Evolutionary conservation across 2,329 filamentous ascomycete genomes (phyloP).

Genomic region (Ceratocystis huliohia): DNA sequence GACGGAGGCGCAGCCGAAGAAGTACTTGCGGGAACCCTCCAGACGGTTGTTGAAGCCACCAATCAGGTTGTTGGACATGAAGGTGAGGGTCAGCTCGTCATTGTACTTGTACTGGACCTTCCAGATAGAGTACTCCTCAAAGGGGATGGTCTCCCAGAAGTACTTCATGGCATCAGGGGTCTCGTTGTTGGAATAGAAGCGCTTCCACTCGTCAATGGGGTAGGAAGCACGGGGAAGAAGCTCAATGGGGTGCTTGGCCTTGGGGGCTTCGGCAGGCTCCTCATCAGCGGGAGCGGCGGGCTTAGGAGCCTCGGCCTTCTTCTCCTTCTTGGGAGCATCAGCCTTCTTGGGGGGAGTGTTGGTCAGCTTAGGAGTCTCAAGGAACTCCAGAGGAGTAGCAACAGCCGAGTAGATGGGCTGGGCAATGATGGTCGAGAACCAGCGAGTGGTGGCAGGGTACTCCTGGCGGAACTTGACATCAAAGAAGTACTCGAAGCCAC

Average conservation of each 20-base stretch:
- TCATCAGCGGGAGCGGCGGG: constrained; percentile 32
- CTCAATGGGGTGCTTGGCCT: constrained; percentile 95
- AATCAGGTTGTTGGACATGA: constrained; percentile 99
- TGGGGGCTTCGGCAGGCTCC: constrained; percentile 49
- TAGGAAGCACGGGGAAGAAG: constrained; percentile 66
- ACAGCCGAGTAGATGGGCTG: constrained; percentile 82
- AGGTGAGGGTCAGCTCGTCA: constrained; percentile 88
- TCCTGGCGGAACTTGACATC: constrained; percentile 75
- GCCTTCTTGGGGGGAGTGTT: constrained; percentile 66
- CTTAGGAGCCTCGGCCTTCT: constrained; percentile 29
- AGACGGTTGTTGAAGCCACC: constrained; percentile 96
- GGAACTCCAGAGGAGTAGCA: constrained; percentile 59
- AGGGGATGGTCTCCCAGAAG: constrained; percentile 96
- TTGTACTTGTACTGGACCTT: constrained; percentile 97
- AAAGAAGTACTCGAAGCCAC: constrained; percentile 88
- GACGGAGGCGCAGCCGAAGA: constrained; percentile 84
- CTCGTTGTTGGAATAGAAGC: constrained; percentile 94
- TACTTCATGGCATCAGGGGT: constrained; percentile 76
- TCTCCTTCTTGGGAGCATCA: constrained; percentile 48
- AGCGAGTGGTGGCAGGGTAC: constrained; percentile 79
- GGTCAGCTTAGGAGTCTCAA: constrained; percentile 66
- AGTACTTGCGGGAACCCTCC: constrained; percentile 93
- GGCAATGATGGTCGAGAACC: constrained; percentile 89
- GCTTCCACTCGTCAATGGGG: constrained; percentile 94
- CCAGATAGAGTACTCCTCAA: constrained; percentile 94